phyloP scores from a whole-genome alignment of 495 filamentous ascomycete species.

The Xylaria scruposa region DNA sequence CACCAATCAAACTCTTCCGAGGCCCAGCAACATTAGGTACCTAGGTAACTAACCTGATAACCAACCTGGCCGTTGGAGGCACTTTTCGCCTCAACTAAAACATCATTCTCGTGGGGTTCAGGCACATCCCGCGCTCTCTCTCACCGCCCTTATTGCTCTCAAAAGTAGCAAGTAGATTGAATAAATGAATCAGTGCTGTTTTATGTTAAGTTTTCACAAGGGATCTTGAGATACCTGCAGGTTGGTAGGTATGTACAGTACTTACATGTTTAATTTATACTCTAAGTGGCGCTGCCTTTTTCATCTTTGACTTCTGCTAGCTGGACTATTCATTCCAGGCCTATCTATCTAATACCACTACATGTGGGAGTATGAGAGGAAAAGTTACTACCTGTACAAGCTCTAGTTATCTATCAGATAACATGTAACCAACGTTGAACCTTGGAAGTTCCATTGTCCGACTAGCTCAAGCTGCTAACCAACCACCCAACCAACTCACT shows the following conservation, averaged over 20 bases:
- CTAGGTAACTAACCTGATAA: too few species aligned
- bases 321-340: not conserved
- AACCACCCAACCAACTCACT: not conserved
- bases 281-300: not conserved
- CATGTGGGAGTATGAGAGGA: too few species aligned
- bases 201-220: not conserved
- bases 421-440: not conserved
- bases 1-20: not conserved
- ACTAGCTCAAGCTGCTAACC: not conserved
- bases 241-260: not conserved
- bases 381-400: not conserved
- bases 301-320: not conserved
- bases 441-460: not conserved
- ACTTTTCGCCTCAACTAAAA: not conserved
- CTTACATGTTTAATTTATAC: not conserved
- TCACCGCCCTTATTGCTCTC: not conserved
- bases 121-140: too few species aligned
- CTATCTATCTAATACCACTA: not conserved
- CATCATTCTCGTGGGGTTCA: constrained; percentile 3
- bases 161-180: not conserved
- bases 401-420: constrained; percentile 4
- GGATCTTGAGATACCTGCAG: not conserved
- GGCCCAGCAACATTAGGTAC: not conserved
- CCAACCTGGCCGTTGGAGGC: not conserved
- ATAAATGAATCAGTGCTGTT: not conserved